Conservation (phyloP, 2,329 filamentous ascomycete species). For the Pseudogymnoascus sp. region DNA sequence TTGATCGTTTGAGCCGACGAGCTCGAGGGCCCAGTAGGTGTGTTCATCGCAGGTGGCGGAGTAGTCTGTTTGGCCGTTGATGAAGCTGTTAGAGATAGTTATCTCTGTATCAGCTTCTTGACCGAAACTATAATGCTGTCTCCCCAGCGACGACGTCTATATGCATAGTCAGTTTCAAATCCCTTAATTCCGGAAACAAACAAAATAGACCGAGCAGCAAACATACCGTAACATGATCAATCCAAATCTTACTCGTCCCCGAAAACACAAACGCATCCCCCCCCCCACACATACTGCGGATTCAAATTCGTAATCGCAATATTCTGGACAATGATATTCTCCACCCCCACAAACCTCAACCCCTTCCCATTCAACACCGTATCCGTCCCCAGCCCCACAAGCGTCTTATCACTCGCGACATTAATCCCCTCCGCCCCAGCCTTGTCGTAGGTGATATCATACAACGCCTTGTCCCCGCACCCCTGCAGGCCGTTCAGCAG, state of each 20-base stretch:
- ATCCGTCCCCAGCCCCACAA: constrained; percentile 19
- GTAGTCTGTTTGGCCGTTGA: constrained; percentile 36
- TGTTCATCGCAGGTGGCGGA: constrained; percentile 38
- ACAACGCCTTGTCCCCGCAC: constrained; percentile 11
- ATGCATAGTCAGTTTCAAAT: neutral
- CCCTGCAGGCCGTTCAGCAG: constrained; percentile 15
- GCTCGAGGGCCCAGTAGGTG: constrained; percentile 39
- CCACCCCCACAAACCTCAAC: constrained; percentile 19
- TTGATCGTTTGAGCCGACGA: constrained; percentile 32
- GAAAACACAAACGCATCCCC: constrained; percentile 29
- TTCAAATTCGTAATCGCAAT: constrained; percentile 27
- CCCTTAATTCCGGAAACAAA: neutral
- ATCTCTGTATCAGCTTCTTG: constrained; percentile 29
- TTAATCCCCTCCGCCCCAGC: constrained; percentile 20
- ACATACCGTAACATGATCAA: constrained; percentile 30
- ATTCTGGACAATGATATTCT: constrained; percentile 25
- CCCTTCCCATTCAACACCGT: constrained; percentile 23
- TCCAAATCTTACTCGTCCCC: constrained; percentile 29
- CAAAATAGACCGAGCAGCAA: constrained; percentile 18
- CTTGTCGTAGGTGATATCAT: constrained; percentile 13
- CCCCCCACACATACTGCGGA: constrained; percentile 32
- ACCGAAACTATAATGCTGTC: constrained; percentile 34
- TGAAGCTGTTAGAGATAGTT: constrained; percentile 39
- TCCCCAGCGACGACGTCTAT: constrained; percentile 27
- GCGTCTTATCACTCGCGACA: constrained; percentile 23